Conservation (phyloP, 163 green algal species). For the Chloroidium sp. region DNA sequence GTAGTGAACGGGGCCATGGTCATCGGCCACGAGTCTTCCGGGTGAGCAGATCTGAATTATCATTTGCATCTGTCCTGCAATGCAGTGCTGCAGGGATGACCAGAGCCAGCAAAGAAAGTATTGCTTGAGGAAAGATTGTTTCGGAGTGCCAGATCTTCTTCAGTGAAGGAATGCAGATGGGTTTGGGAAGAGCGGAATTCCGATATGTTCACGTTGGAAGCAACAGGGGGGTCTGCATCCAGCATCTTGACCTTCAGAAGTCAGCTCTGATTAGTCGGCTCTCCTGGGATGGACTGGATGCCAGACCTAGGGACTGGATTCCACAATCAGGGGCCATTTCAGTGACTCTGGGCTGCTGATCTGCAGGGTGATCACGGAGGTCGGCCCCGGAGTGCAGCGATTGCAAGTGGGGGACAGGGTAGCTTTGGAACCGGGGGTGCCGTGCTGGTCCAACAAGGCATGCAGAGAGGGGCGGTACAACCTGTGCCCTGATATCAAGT, state of each 20-base stretch:
- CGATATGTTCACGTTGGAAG: too few species aligned
- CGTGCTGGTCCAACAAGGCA: slow-evolving; percentile 36
- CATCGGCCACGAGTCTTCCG: slow-evolving; percentile 53
- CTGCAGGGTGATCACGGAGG: slow-evolving; percentile 22
- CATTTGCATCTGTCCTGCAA: background rate
- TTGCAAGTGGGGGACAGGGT: slow-evolving; percentile 40
- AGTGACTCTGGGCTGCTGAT: background rate
- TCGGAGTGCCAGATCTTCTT: too few species aligned
- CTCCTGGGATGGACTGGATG: background rate
- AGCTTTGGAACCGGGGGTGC: slow-evolving; percentile 52
- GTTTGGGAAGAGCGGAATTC: too few species aligned
- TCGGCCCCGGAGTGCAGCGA: slow-evolving; percentile 28
- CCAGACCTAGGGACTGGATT: background rate
- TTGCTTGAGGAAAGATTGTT: too few species aligned
- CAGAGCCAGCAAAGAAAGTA: too few species aligned
- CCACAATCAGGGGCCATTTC: too few species aligned
- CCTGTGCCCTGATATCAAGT: slow-evolving; percentile 53
- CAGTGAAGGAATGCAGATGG: too few species aligned
- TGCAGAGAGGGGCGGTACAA: slow-evolving; percentile 55
- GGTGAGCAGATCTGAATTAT: slow-evolving; percentile 5
- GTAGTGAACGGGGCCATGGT: slow-evolving; percentile 52
- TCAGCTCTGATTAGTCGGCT: too few species aligned
- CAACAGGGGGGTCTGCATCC: too few species aligned
- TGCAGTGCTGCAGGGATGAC: background rate
- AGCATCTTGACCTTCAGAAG: too few species aligned